These are phyloP conservation scores for Kazachstania psychrophila DNA, from an alignment of 805 yeast species.

Conservation along the genomic window DNA sequence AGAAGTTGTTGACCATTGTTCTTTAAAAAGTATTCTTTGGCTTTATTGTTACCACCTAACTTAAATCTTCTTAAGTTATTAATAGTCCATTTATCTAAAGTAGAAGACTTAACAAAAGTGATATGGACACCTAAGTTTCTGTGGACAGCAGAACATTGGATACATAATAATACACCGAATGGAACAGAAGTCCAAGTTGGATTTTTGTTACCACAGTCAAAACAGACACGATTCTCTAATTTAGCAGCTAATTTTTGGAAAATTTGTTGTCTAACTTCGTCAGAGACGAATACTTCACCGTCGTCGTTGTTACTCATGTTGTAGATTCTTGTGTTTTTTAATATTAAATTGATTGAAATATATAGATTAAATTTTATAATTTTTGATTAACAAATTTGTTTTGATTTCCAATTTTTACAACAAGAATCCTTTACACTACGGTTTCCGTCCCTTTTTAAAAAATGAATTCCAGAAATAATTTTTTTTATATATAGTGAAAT, in stretches of 20 bases:
- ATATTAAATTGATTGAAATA: no score
- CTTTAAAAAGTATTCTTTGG: constrained; percentile 72
- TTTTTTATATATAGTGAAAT: no score
- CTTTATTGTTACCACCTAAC: constrained; percentile 84
- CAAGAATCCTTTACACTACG: no score
- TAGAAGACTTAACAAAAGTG: constrained; percentile 86
- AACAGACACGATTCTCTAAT: constrained; percentile 77
- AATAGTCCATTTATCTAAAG: constrained; percentile 89
- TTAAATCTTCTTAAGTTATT: constrained; percentile 85
- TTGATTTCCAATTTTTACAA: no score
- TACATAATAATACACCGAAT: constrained; percentile 83
- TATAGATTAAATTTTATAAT: no score
- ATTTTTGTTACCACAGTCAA: constrained; percentile 87
- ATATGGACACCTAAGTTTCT: constrained; percentile 94
- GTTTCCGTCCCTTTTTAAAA: no score
- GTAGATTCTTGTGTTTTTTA: no score
- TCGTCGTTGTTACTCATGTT: constrained; percentile 23
- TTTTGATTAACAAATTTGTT: no score
- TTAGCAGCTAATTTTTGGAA: constrained; percentile 51
- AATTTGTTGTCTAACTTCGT: constrained; percentile 59
- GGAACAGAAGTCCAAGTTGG: constrained; percentile 99
- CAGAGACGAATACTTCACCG: constrained; percentile 40
- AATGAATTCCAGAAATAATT: no score
- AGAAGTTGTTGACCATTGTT: constrained; percentile 77
- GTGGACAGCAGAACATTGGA: constrained; percentile 93